Percentiles rank a stretch among this genome's conserved stretches.
These are phyloP conservation scores for Anisodus tanguticus DNA, from an alignment of 257 asterid genomes.

Conservation along the genomic window DNA sequence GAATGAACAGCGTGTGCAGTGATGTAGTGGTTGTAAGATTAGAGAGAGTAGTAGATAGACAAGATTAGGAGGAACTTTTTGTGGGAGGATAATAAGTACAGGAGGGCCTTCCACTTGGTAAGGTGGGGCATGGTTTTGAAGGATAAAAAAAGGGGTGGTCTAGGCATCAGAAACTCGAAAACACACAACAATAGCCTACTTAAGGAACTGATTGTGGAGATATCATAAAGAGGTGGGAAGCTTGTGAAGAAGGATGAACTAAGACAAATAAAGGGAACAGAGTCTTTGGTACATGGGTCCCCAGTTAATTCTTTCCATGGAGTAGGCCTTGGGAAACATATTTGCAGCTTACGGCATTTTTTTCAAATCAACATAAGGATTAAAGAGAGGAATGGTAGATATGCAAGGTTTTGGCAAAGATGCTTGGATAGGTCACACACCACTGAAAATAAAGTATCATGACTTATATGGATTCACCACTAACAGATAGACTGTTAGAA, in stretches of 20 bases:
- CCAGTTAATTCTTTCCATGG: neutral
- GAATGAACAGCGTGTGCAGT: neutral
- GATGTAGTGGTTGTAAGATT: neutral
- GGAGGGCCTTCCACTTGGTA: conserved; percentile 12
- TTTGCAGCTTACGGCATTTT: neutral
- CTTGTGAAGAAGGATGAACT: neutral
- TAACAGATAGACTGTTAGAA: neutral
- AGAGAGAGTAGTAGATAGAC: neutral
- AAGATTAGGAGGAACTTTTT: neutral
- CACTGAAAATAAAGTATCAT: neutral
- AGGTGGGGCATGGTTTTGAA: neutral
- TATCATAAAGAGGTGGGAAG: neutral
- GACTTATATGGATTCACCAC: neutral
- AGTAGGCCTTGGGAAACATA: neutral
- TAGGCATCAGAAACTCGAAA: neutral
- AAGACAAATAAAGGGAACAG: neutral
- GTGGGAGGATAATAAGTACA: neutral
- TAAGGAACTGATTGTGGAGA: neutral
- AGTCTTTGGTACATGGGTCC: neutral
- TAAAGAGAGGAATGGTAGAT: neutral
- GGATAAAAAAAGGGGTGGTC: neutral
- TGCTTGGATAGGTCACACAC: conserved; percentile 16
- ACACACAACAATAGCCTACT: neutral
- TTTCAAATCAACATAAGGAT: neutral
- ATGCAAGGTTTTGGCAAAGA: neutral